A percentile compares a stretch with the other conserved stretches of the same genome.
These are phyloP conservation scores for Ophiostoma sp. DNA, from an alignment of 2,329 filamentous ascomycete genomes.

Conservation along the genomic window DNA sequence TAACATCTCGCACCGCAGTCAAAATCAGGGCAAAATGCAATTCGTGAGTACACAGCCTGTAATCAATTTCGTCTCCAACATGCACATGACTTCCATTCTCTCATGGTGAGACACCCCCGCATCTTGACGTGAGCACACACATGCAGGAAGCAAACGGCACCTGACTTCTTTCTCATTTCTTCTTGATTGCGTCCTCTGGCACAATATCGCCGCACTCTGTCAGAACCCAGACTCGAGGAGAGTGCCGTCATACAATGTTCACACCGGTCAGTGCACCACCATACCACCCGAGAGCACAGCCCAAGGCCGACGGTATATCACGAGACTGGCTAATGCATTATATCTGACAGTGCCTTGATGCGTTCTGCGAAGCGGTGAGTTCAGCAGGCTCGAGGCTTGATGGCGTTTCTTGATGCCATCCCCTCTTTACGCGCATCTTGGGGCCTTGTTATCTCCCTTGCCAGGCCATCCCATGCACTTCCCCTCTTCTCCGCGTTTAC, in stretches of 20 bases:
- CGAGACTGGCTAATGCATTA: not conserved
- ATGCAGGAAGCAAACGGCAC: constrained; percentile 1
- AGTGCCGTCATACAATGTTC: not conserved
- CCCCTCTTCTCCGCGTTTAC: constrained; percentile 8
- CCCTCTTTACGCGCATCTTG: not conserved
- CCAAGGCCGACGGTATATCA: not conserved
- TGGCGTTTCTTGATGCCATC: not conserved
- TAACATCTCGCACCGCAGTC: not conserved
- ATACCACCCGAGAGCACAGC: not conserved
- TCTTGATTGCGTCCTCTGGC: not conserved
- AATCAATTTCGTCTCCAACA: not conserved
- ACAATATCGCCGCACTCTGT: not conserved
- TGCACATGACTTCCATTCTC: not conserved
- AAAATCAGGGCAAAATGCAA: not conserved
- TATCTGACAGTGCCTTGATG: not conserved
- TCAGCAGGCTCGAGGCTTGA: too few species aligned
- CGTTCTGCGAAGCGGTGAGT: not conserved
- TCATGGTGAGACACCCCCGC: not conserved
- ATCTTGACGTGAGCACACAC: not conserved
- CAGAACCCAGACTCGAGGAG: not conserved
- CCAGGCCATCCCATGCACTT: not conserved
- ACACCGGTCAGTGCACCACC: not conserved
- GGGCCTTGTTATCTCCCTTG: not conserved
- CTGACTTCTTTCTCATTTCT: not conserved
- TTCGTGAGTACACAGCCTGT: too few species aligned